A percentile compares a stretch with the other conserved stretches of the same genome.
These are phyloP conservation scores for Neurospora sublineolata DNA, from an alignment of 495 filamentous ascomycete genomes.

Conservation along the genomic window DNA sequence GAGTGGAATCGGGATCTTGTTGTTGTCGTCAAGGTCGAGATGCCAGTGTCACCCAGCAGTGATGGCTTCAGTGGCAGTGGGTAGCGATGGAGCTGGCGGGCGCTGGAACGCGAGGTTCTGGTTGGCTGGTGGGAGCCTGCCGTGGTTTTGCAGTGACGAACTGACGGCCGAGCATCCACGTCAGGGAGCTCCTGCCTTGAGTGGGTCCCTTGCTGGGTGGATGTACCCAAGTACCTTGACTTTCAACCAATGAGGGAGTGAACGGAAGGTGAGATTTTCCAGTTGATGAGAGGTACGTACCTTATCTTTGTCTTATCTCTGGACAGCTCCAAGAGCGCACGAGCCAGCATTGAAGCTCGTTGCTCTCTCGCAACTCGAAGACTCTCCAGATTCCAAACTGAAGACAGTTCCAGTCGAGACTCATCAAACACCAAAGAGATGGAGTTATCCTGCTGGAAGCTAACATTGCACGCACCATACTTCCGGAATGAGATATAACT, in stretches of 20 bases:
- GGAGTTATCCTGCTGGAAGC: no score
- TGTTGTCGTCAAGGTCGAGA: neutral
- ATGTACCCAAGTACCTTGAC: neutral
- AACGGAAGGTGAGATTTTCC: neutral
- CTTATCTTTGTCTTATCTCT: neutral
- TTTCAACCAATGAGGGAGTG: neutral
- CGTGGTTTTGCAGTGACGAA: neutral
- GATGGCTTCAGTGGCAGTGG: neutral
- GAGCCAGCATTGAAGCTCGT: no score
- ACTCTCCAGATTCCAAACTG: neutral
- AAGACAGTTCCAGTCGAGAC: neutral
- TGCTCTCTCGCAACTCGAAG: neutral
- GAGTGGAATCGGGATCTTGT: slow-evolving; percentile 1
- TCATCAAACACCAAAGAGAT: neutral
- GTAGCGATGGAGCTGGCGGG: slow-evolving; percentile 3
- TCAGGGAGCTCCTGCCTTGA: slow-evolving; percentile 29
- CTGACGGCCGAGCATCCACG: slow-evolving; percentile 13
- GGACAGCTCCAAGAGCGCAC: neutral
- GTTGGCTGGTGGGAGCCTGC: neutral
- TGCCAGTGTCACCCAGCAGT: neutral
- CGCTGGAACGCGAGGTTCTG: neutral
- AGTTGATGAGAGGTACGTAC: neutral
- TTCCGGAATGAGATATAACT: no score
- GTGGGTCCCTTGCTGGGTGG: neutral
- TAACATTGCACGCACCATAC: no score